phyloP scores from a whole-genome alignment of 495 filamentous ascomycete species.

The Hyaloscypha hepaticicola region DNA sequence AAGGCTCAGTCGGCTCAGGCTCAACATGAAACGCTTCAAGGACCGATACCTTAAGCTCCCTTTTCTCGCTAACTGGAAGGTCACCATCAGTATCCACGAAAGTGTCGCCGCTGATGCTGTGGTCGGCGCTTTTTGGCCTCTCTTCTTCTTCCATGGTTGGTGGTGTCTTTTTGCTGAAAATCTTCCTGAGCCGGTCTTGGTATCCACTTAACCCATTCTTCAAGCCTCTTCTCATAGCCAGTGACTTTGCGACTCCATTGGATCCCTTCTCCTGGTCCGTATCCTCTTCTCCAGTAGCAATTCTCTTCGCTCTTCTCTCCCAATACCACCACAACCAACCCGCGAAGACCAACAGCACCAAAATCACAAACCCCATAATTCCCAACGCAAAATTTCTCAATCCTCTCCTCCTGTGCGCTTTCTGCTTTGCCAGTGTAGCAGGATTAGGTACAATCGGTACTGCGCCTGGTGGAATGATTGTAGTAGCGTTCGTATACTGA shows the following conservation, averaged over 20 bases:
- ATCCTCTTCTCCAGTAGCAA: neutral
- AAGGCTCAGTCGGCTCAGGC: neutral
- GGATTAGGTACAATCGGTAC: conserved; percentile 7
- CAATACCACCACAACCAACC: neutral
- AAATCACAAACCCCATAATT: neutral
- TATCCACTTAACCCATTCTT: neutral
- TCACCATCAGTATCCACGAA: neutral
- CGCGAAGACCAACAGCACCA: neutral
- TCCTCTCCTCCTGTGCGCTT: neutral
- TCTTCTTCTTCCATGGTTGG: neutral
- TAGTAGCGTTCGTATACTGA: neutral
- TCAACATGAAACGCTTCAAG: neutral
- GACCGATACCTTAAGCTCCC: neutral
- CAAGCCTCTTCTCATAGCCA: neutral
- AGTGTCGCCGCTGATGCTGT: neutral
- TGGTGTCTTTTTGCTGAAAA: neutral
- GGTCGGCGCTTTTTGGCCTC: neutral
- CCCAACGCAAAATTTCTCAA: neutral
- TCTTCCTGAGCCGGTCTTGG: neutral
- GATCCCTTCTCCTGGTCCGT: neutral
- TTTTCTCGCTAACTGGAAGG: neutral
- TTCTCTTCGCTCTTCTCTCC: neutral
- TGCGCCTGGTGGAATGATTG: neutral
- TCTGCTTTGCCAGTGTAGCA: neutral
- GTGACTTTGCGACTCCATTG: neutral